phyloP scores from a whole-genome alignment of 768 basidiomycete species.

The Podaxis sp. region DNA sequence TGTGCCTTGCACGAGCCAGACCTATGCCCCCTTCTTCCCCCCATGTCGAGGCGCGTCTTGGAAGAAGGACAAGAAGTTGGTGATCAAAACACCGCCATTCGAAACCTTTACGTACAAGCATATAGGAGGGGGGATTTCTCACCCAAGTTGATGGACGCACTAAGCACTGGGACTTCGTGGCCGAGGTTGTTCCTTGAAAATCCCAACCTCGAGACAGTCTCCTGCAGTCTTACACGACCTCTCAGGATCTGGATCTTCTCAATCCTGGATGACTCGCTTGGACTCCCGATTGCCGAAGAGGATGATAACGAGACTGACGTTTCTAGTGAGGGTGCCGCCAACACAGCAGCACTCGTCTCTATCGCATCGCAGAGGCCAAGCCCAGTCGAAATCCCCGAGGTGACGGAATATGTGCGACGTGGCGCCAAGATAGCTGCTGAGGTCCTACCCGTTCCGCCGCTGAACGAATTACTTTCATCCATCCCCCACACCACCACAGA shows the following conservation, averaged over 20 bases:
- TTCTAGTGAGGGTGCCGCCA: constrained; percentile 32
- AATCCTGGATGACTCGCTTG: constrained; percentile 65
- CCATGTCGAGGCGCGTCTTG: constrained; percentile 49
- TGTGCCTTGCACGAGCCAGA: constrained; percentile 65
- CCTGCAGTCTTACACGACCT: constrained; percentile 59
- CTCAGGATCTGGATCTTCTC: constrained; percentile 68
- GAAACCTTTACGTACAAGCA: constrained; percentile 56
- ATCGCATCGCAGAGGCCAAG: constrained; percentile 30
- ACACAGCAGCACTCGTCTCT: constrained; percentile 31
- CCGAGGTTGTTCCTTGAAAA: constrained; percentile 74
- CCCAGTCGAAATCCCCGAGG: constrained; percentile 23
- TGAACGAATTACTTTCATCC: constrained; percentile 47
- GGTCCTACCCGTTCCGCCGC: constrained; percentile 47
- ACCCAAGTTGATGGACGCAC: constrained; percentile 55
- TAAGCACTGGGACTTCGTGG: constrained; percentile 69
- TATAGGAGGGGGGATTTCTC: constrained; percentile 61
- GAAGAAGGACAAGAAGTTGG: constrained; percentile 30
- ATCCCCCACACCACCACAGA: constrained; percentile 23
- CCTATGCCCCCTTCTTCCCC: constrained; percentile 52
- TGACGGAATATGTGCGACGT: constrained; percentile 66
- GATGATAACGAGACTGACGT: constrained; percentile 10
- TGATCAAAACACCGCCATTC: constrained; percentile 30
- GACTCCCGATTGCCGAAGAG: constrained; percentile 40
- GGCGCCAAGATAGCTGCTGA: constrained; percentile 68
- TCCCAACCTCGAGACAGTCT: constrained; percentile 70